These are phyloP conservation scores for Cyberlindnera lachancei DNA, from an alignment of 805 yeast species.

Conservation along the genomic window DNA sequence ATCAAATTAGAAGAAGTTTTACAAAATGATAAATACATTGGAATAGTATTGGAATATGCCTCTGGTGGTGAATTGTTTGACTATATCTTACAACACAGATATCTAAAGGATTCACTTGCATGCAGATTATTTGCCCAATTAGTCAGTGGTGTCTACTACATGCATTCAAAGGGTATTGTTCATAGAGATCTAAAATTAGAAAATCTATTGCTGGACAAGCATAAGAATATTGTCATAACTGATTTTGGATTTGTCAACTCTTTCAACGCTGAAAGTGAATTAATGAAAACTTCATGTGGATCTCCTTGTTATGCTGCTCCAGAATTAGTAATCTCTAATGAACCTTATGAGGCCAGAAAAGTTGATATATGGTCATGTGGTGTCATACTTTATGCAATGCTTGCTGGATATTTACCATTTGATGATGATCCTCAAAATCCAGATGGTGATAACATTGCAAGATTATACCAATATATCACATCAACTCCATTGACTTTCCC, in stretches of 20 bases:
- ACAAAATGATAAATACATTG: conserved; percentile 90
- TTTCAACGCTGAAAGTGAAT: conserved; percentile 49
- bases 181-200: conserved; percentile 73
- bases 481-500: conserved; percentile 91
- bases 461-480: conserved; percentile 85
- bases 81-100: conserved; percentile 78
- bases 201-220: conserved; percentile 48
- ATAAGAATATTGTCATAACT: conserved; percentile 59
- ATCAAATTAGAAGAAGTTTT: conserved; percentile 87
- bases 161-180: conserved; percentile 63
- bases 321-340: conserved; percentile 80
- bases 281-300: conserved; percentile 94
- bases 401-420: conserved; percentile 94
- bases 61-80: conserved; percentile 96
- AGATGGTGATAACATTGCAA: conserved; percentile 89
- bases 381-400: conserved; percentile 90
- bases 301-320: conserved; percentile 99
- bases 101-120: conserved; percentile 80
- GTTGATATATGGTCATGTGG: conserved; percentile 98
- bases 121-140: conserved; percentile 87
- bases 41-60: conserved; percentile 93
- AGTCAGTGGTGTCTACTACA: conserved; percentile 85
- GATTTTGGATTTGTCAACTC: conserved; percentile 91
- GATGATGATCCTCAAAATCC: conserved; percentile 97
- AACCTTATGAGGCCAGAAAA: conserved; percentile 85